phyloP scores from a whole-genome alignment of 1,284 basidiomycete species.

The Microbotryum saponariae region DNA sequence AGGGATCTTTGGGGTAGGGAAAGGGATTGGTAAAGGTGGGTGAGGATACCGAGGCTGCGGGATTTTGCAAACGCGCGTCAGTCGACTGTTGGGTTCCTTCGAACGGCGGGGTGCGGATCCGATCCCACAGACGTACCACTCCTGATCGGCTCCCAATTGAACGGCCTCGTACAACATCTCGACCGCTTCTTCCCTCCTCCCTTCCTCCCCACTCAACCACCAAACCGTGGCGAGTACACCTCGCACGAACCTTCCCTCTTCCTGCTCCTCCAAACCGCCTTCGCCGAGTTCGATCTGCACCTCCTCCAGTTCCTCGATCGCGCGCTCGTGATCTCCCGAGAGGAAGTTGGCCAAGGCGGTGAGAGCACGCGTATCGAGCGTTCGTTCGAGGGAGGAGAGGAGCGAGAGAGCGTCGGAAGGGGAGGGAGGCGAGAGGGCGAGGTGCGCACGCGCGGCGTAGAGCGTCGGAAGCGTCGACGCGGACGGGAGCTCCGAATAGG shows the following conservation, averaged over 20 bases:
- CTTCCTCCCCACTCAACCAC: conserved; percentile 61
- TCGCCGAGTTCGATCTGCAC: conserved; percentile 68
- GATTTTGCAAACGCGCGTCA: no score
- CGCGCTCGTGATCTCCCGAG: conserved; percentile 48
- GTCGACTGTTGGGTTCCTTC: no score
- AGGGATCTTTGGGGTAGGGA: conserved; percentile 18
- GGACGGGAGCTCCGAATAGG: conserved; percentile 15
- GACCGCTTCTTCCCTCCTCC: conserved; percentile 67
- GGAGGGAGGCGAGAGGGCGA: conserved; percentile 61
- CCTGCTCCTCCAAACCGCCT: conserved; percentile 58
- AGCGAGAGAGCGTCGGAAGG: conserved; percentile 54
- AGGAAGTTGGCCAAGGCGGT: conserved; percentile 62
- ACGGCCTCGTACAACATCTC: conserved; percentile 65
- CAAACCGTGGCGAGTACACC: conserved; percentile 78
- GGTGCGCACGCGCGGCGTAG: conserved; percentile 74
- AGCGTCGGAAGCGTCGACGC: conserved; percentile 41
- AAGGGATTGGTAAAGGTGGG: conserved; percentile 30
- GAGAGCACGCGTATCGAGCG: conserved; percentile 54
- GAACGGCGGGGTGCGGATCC: no score
- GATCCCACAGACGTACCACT: conserved; percentile 53
- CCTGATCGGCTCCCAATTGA: conserved; percentile 64
- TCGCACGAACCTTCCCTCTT: conserved; percentile 59
- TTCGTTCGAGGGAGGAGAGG: conserved; percentile 23
- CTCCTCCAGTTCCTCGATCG: conserved; percentile 74
- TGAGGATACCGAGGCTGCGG: conserved; percentile 23